Base-by-base conservation (phyloP, 305 asterid species). In the Fraxinus xanthoxyloides region DNA sequence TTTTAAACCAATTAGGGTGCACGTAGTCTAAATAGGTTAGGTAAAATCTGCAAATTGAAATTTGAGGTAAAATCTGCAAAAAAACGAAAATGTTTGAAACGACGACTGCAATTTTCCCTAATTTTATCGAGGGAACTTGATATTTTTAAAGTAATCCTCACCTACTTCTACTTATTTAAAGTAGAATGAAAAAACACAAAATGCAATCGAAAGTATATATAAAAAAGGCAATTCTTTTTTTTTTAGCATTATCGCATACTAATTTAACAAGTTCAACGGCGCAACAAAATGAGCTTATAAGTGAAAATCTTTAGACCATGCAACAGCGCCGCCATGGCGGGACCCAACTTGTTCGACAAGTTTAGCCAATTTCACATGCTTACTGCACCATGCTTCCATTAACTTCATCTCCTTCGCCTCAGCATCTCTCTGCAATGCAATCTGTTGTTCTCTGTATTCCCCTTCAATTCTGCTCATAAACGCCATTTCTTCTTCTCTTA, bases 391-490 rank as follows among this genome's bases (percentile, higher is more conserved):
- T 8, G 84, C 90, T 79, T 92, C 93, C 95, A 92, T 90, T 80
- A 94, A 74, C 90, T 83, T 91, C 7, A 79, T 90, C 73, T 91
- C 98, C 80, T 89, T 88, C 7, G 92, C 95, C 36, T 92, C 97
- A 2, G 90, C 92, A 13, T 94, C 96, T 77, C 92, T 91, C 83
- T 86, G 89, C 85, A 93, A 8, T 78, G 88, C 88, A 13, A 36
- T 82, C 88, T 92, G 43, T 74, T 90, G 88, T 76, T 92, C 97
- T 65, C 92, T 88, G 86, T 83, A 93, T 63, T 94, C 95, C 48
- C 88, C 89, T 82, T 94, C 96, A 80, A 93, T 77, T 81, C 89
- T 83, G 38, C 94, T 91, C 70, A 89, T 5, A 32, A 31, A 91
- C 75, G 85, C 83, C 88, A 65, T 75, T 63, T 89, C 97, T 82